phyloP scores from a whole-genome alignment of 768 basidiomycete species.

The Suillus tomentosus region DNA sequence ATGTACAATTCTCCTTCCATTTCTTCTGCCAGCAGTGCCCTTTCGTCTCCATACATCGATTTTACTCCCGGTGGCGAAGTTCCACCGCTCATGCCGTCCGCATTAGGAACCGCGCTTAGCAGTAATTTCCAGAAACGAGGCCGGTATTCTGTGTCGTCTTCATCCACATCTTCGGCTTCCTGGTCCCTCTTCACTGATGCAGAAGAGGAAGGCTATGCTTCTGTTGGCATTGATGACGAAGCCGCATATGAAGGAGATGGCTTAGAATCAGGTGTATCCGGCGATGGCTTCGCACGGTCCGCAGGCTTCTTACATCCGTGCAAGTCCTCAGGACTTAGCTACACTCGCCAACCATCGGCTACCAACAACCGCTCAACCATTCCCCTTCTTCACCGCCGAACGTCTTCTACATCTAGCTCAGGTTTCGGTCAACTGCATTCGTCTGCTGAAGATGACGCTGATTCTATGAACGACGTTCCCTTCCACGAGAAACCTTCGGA shows the following conservation, averaged over 20 bases:
- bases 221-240: constrained; percentile 37
- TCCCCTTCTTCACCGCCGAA: constrained; percentile 55
- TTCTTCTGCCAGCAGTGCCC: constrained; percentile 63
- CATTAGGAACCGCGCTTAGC: constrained; percentile 56
- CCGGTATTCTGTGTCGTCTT: constrained; percentile 60
- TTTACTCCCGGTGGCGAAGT: constrained; percentile 60
- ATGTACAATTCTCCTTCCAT: constrained; percentile 62
- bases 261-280: constrained; percentile 37
- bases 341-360: constrained; percentile 68
- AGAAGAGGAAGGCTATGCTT: constrained; percentile 48
- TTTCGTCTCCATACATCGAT: constrained; percentile 65
- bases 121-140: constrained; percentile 43
- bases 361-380: constrained; percentile 69
- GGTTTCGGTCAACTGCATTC: constrained; percentile 34
- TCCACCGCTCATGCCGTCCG: constrained; percentile 61
- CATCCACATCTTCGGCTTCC: constrained; percentile 63
- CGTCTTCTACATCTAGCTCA: constrained; percentile 47
- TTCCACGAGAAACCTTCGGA: constrained; percentile 36
- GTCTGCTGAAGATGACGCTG: constrained; percentile 47
- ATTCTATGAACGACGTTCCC: constrained; percentile 36
- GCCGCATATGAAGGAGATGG: constrained; percentile 32
- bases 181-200: constrained; percentile 69
- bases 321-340: constrained; percentile 53
- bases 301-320: constrained; percentile 35
- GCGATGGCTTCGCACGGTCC: constrained; percentile 48